Conservation (phyloP, 805 yeast species). For the Yarrowia keelungensis region DNA sequence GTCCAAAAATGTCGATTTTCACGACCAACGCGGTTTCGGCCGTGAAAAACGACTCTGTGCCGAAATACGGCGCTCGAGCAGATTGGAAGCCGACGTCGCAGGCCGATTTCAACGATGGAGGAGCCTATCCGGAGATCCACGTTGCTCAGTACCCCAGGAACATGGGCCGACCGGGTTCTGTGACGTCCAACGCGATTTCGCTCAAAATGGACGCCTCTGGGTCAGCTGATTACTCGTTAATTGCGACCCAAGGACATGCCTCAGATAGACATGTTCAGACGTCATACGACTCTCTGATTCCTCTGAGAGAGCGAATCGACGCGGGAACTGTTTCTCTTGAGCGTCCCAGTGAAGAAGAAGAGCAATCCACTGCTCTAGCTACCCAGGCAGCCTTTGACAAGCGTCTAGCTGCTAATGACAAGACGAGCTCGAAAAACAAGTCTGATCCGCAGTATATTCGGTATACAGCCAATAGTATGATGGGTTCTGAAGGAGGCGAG, state of each 20-base stretch:
- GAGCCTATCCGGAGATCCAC: conserved; percentile 50
- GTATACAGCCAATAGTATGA: conserved; percentile 55
- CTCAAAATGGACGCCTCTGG: conserved; percentile 48
- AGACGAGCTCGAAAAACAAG: conserved; percentile 43
- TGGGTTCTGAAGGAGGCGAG: conserved; percentile 46
- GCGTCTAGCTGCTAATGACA: conserved; percentile 54
- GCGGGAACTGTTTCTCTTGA: conserved; percentile 53
- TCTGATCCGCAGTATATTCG: conserved; percentile 55
- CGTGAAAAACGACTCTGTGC: conserved; percentile 24
- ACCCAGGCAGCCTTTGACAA: conserved; percentile 65
- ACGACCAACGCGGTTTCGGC: not conserved
- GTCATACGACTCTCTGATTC: conserved; percentile 64
- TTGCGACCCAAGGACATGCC: conserved; percentile 50
- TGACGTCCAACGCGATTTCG: conserved; percentile 45
- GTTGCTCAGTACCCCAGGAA: conserved; percentile 49
- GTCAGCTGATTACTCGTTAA: conserved; percentile 47
- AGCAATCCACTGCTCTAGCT: conserved; percentile 57
- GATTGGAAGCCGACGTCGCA: conserved; percentile 46
- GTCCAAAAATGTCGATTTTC: conserved; percentile 30
- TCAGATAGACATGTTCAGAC: conserved; percentile 53
- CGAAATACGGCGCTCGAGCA: conserved; percentile 46
- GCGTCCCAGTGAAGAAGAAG: conserved; percentile 57
- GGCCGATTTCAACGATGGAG: conserved; percentile 50
- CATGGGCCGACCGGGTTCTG: conserved; percentile 45
- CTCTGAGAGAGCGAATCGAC: conserved; percentile 59